A percentile compares a stretch with the other conserved stretches of the same genome.
These are phyloP conservation scores for Vachellia collinsii DNA, from an alignment of 306 rosid genomes.

Conservation along the genomic window DNA sequence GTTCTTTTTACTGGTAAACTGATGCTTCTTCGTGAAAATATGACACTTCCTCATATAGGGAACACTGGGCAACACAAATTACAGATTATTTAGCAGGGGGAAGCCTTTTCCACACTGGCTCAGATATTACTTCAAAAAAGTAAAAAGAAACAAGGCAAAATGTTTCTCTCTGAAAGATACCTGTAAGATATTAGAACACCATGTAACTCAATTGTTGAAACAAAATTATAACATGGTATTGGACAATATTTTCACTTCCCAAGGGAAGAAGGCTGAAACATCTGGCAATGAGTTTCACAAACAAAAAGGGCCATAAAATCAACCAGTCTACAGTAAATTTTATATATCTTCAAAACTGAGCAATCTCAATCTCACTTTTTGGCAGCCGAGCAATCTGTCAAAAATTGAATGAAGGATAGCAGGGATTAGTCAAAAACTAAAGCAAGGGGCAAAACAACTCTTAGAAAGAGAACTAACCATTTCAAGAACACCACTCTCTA, in stretches of 20 bases:
- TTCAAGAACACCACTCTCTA: slow-evolving; percentile 53
- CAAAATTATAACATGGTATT: neutral
- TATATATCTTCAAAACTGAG: slow-evolving; percentile 19
- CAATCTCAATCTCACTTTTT: neutral
- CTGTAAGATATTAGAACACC: neutral
- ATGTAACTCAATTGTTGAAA: neutral
- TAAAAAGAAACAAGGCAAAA: neutral
- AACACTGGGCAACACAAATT: neutral
- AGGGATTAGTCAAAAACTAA: neutral
- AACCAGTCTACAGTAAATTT: neutral
- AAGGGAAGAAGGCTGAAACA: slow-evolving; percentile 2
- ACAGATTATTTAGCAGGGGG: neutral
- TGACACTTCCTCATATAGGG: neutral
- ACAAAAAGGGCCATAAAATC: slow-evolving; percentile 6
- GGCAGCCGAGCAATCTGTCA: neutral
- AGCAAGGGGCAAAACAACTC: slow-evolving; percentile 3
- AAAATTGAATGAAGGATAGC: neutral
- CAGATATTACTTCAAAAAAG: neutral
- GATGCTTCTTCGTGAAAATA: neutral
- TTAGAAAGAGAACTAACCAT: neutral
- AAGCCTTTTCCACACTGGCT: neutral
- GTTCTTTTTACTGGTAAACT: neutral
- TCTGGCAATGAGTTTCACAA: slow-evolving; percentile 19
- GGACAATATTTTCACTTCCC: slow-evolving; percentile 13
- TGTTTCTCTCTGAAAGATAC: neutral